Conservation (phyloP, 306 rosid genomes). For the Rosa persica region DNA sequence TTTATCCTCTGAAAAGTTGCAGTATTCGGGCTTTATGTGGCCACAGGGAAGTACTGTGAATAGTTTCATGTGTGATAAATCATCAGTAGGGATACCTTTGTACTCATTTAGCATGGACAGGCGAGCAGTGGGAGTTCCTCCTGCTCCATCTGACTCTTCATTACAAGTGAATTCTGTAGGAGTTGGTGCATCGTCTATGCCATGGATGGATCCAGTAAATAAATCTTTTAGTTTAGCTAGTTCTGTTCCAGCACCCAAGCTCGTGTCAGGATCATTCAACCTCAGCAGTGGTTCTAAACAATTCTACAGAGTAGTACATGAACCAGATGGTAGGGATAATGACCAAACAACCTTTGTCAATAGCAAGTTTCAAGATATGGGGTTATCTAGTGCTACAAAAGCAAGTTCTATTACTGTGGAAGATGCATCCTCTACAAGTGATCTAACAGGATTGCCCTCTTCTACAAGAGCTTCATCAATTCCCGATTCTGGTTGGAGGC, state of each 20-base stretch:
- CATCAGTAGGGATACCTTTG: slow-evolving; percentile 89
- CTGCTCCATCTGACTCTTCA: slow-evolving; percentile 82
- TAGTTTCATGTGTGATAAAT: slow-evolving; percentile 78
- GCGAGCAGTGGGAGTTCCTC: slow-evolving; percentile 62
- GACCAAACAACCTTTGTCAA: slow-evolving; percentile 57
- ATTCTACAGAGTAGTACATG: slow-evolving; percentile 95
- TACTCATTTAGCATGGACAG: slow-evolving; percentile 90
- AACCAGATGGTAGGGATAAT: slow-evolving; percentile 90
- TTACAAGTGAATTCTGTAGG: slow-evolving; percentile 66
- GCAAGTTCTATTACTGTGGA: slow-evolving; percentile 52
- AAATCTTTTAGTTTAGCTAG: slow-evolving; percentile 83
- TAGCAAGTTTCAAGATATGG: slow-evolving; percentile 69
- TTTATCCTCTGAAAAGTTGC: slow-evolving; percentile 64
- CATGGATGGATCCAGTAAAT: slow-evolving; percentile 86
- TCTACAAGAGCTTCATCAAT: slow-evolving; percentile 58
- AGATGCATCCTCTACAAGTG: slow-evolving; percentile 61
- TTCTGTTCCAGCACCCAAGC: slow-evolving; percentile 93
- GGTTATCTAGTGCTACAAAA: slow-evolving; percentile 54
- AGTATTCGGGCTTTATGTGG: slow-evolving; percentile 85
- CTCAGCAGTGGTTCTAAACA: slow-evolving; percentile 78
- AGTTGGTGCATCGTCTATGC: slow-evolving; percentile 84
- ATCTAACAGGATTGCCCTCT: slow-evolving; percentile 62
- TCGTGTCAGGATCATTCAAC: slow-evolving; percentile 83
- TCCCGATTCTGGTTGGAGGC: slow-evolving; percentile 96
- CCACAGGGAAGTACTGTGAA: slow-evolving; percentile 72